These are phyloP conservation scores for Paramecium caudatum DNA, from an alignment of 73 alveolate species.

Conservation along the genomic window DNA sequence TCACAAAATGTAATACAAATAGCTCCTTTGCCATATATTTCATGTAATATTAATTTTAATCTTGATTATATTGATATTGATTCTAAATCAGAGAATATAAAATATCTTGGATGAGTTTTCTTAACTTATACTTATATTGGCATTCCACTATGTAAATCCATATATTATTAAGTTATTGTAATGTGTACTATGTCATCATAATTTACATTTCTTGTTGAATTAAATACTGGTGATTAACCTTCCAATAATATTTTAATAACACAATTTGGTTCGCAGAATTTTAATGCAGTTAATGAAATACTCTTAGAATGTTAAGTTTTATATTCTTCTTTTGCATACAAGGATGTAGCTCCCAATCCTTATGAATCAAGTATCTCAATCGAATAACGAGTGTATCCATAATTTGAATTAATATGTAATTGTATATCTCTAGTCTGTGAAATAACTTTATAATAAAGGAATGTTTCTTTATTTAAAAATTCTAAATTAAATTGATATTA, in stretches of 20 bases:
- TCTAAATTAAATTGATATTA: conserved; percentile 13
- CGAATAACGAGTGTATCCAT: conserved; percentile 51
- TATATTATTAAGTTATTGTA: not conserved
- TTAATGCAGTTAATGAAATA: not conserved
- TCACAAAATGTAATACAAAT: conserved; percentile 21
- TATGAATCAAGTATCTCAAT: not conserved
- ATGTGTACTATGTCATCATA: conserved; percentile 9
- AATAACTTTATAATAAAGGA: not conserved
- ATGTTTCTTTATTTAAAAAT: not conserved
- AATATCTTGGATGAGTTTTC: not conserved
- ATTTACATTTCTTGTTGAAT: not conserved
- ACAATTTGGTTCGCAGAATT: conserved; percentile 34
- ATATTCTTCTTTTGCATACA: conserved; percentile 30
- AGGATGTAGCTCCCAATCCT: not conserved
- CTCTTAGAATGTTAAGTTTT: conserved; percentile 56
- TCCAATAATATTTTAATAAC: not conserved
- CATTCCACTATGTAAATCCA: conserved; percentile 7
- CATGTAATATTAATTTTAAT: conserved; percentile 46
- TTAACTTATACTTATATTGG: not conserved
- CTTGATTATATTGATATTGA: not conserved
- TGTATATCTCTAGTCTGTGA: not conserved
- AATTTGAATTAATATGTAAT: conserved; percentile 2
- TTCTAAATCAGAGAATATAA: not conserved
- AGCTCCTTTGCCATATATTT: conserved; percentile 51
- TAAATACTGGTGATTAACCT: not conserved